Evolutionary conservation across 805 yeast species (phyloP).

Genomic region (Lipomyces sp.): DNA sequence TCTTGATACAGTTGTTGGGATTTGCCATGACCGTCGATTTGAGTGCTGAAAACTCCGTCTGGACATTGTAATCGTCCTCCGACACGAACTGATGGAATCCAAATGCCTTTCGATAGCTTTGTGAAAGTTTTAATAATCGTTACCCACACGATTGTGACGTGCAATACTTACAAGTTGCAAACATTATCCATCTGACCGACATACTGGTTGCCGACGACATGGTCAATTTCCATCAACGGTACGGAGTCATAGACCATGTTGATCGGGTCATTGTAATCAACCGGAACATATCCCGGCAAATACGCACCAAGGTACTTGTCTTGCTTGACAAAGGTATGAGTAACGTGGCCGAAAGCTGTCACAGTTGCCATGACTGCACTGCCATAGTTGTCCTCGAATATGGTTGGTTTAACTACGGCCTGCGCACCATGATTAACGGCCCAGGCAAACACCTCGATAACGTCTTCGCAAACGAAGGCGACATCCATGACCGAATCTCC

Average conservation of each 20-base stretch:
- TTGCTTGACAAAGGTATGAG: slow-evolving; percentile 69
- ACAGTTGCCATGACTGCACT: slow-evolving; percentile 58
- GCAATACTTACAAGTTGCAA: slow-evolving; percentile 49
- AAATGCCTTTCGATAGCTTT: slow-evolving; percentile 60
- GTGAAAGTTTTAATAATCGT: background rate
- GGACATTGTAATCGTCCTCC: slow-evolving; percentile 77
- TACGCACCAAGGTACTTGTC: slow-evolving; percentile 50
- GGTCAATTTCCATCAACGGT: slow-evolving; percentile 61
- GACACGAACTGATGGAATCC: slow-evolving; percentile 85
- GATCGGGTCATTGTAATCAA: slow-evolving; percentile 35
- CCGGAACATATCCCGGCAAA: slow-evolving; percentile 55
- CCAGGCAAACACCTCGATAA: slow-evolving; percentile 50
- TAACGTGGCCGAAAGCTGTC: slow-evolving; percentile 62
- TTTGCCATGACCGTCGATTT: slow-evolving; percentile 79
- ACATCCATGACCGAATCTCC: slow-evolving; percentile 85
- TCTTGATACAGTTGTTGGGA: slow-evolving; percentile 63
- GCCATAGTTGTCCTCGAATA: slow-evolving; percentile 55
- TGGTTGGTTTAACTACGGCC: slow-evolving; percentile 44
- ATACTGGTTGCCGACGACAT: slow-evolving; percentile 77
- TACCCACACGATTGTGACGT: background rate
- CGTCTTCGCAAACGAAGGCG: slow-evolving; percentile 64
- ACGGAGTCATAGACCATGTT: slow-evolving; percentile 47
- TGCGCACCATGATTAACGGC: slow-evolving; percentile 63
- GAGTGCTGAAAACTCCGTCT: slow-evolving; percentile 70
- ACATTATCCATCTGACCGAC: slow-evolving; percentile 68